Base-by-base conservation (phyloP, 2,329 filamentous ascomycete genomes). In the Phoma sp. region DNA sequence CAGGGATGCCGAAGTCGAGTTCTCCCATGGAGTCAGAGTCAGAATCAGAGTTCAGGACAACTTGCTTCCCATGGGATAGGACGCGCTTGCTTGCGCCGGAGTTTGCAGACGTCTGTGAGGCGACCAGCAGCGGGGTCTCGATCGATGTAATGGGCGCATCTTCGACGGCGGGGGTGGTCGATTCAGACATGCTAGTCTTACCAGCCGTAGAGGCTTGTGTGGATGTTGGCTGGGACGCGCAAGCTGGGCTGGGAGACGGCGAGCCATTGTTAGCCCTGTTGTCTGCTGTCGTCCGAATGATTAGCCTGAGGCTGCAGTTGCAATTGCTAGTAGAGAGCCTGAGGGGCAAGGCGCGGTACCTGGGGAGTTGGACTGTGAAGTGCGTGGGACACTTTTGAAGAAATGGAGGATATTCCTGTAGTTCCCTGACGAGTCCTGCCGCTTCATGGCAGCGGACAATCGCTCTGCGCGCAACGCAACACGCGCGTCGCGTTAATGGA, bases 11-110 rank as follows among this genome's bases (percentile, higher is more conserved):
- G 29, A 75, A 78, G 53, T 83, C 78, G 0, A 87, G 88, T 43
- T 83, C 81, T 9, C 55, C 54, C 2, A 73, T 52, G 7, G 82
- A 83, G 25, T 81, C 82, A 14, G 83, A 83, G n/a, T 89, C 88
- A 8, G 89, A 88, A 65, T 93, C 90, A 0, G 90, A 92, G 48
- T 84, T 87, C 40, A 81, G 80, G 23, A 93, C 78, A 2, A 75
- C 60, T 8, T 64, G 61, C 47, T 71, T 70, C 2, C 83, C 83
- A 62, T 82, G 77, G 53, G 78, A 89, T 50, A 88, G 77, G 10
- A 84, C 53, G 13, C 77, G 70, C 74, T 63, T 85, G 78, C 70
- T 84, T 60, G 57, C 35, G 36, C 57, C 61, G 4, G 70, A 71
- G 36, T 60, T 65, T 24, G 59, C 59, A 4, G 70, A 70, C 3